Evolutionary conservation across 148 eudicot species (phyloP).

Genomic region (Silene latifolia): DNA sequence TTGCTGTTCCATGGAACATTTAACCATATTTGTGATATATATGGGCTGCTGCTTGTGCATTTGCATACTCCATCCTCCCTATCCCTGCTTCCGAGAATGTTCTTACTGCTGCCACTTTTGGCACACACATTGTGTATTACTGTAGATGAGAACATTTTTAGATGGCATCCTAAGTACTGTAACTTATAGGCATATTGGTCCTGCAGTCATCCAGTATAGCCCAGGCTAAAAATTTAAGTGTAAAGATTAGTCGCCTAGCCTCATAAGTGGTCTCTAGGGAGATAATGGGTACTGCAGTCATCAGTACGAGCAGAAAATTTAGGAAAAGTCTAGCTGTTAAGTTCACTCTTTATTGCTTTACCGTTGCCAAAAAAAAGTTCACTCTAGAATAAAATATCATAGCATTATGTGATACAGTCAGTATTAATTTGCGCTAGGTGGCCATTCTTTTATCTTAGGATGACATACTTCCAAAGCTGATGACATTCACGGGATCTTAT

Average conservation of each 20-base stretch:
- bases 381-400: constrained; percentile 3
- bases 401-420: not conserved
- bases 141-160: too few relatives aligned
- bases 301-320: not conserved
- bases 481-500: constrained; percentile 86
- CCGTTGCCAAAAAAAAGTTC: too few relatives aligned
- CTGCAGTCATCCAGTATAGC: too few relatives aligned
- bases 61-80: too few relatives aligned
- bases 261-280: not conserved
- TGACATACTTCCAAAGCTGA: constrained; percentile 93
- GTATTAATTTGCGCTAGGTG: not conserved
- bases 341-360: not conserved
- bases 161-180: not conserved
- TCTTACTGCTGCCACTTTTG: too few relatives aligned
- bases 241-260: too few relatives aligned
- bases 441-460: constrained; percentile 47
- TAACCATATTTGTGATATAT: too few relatives aligned
- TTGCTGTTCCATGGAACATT: not conserved
- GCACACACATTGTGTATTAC: too few relatives aligned
- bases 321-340: not conserved
- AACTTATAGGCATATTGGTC: too few relatives aligned
- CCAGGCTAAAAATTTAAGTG: too few relatives aligned
- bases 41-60: too few relatives aligned
- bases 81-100: too few relatives aligned
- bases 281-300: not conserved